Evolutionary conservation across 2,329 filamentous ascomycete genomes (phyloP).

Genomic region (Hymenoscyphus repandus): DNA sequence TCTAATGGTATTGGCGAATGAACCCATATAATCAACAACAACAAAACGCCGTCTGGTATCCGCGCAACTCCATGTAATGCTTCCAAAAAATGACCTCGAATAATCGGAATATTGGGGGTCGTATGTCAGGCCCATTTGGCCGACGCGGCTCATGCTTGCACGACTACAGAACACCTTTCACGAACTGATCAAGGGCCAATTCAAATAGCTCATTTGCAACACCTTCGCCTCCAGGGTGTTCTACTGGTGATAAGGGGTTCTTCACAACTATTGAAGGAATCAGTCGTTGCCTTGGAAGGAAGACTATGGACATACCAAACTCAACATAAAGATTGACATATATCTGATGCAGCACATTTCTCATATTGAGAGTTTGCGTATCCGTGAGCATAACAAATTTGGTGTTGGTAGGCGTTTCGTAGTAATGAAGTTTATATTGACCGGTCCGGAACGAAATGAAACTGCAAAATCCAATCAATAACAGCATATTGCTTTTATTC

Average conservation of each 20-base stretch:
- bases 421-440: conserved; percentile 98
- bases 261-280: conserved; percentile 52
- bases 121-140: not conserved
- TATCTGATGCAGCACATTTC: conserved; percentile 93
- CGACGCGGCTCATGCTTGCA: not conserved
- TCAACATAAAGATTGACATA: conserved; percentile 98
- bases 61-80: not conserved
- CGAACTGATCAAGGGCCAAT: conserved; percentile 70
- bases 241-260: conserved; percentile 63
- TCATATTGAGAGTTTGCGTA: conserved; percentile 80
- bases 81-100: no score
- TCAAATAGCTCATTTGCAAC: conserved; percentile 69
- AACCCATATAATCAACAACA: not conserved
- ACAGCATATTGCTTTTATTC: no score
- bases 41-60: conserved; percentile 18
- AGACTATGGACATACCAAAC: conserved; percentile 58
- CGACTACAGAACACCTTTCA: conserved; percentile 52
- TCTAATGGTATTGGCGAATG: no score
- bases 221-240: conserved; percentile 64
- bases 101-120: no score
- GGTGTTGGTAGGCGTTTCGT: conserved; percentile 92
- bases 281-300: not conserved
- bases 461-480: conserved; percentile 36
- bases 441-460: conserved; percentile 92
- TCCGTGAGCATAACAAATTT: conserved; percentile 98